Percentiles rank a stretch among this genome's conserved stretches.
These are phyloP conservation scores for Globisporangium apiculatum DNA, from an alignment of 352 stramenopile genomes.

Conservation along the genomic window DNA sequence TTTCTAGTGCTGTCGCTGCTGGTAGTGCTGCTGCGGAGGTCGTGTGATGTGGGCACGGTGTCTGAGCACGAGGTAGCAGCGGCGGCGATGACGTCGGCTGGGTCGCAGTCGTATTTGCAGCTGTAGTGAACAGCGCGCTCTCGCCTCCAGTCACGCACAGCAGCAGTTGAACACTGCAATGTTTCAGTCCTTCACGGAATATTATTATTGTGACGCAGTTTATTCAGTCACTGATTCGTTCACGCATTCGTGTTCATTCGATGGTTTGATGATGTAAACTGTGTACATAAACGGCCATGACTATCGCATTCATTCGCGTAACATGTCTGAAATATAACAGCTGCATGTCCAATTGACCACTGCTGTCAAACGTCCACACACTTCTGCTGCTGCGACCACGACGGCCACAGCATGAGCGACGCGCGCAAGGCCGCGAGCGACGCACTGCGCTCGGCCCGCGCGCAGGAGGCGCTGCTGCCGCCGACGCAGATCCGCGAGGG, in stretches of 20 bases:
- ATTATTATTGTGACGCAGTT: no score
- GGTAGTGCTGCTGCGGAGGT: neutral
- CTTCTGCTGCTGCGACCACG: neutral
- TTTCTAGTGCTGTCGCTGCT: neutral
- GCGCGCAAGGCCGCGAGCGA: neutral
- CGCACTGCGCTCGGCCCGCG: conserved; percentile 12
- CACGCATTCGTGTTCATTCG: no score
- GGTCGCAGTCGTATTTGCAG: no score
- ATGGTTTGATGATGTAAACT: no score
- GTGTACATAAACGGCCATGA: no score
- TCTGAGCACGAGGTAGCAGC: no score
- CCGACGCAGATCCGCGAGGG: conserved; percentile 51
- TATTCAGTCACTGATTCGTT: no score
- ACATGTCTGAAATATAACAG: no score
- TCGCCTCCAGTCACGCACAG: conserved; percentile 1
- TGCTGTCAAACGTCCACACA: neutral
- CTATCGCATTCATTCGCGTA: no score
- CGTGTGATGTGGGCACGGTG: neutral
- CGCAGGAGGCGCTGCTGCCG: conserved; percentile 33
- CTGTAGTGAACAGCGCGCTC: neutral
- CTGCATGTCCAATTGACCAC: no score
- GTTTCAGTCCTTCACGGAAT: no score
- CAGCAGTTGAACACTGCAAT: neutral
- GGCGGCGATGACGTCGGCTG: no score
- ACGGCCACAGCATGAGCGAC: conserved; percentile 4